Evolutionary conservation across 2,329 filamentous ascomycete genomes (phyloP).

Genomic region (Fusarium pseudograminearum): DNA sequence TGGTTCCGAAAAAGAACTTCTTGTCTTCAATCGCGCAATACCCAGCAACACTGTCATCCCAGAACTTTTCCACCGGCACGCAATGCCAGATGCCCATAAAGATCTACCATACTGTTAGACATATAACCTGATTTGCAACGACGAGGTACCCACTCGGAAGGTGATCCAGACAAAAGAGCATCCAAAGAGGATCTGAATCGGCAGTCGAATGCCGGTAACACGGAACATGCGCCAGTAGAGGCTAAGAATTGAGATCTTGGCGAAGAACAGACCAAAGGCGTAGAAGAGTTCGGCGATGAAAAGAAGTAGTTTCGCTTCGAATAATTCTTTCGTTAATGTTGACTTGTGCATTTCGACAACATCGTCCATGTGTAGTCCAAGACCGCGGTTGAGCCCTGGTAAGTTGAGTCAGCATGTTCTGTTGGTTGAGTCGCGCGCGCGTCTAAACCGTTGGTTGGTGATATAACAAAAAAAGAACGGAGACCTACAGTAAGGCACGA

Average conservation of each 20-base stretch:
- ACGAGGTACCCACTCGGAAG: conserved; percentile 33
- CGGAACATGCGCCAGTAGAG: conserved; percentile 52
- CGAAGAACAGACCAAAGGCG: conserved; percentile 46
- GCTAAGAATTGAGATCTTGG: conserved; percentile 47
- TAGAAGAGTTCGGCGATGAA: conserved; percentile 48
- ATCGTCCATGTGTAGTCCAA: conserved; percentile 32
- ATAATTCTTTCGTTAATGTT: not conserved
- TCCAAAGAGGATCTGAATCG: conserved; percentile 47
- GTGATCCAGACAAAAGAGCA: conserved; percentile 47
- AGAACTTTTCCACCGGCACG: conserved; percentile 33
- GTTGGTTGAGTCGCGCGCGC: not conserved
- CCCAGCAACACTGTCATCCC: conserved; percentile 17
- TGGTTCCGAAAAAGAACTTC: conserved; percentile 52
- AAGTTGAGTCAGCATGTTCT: conserved; percentile 1
- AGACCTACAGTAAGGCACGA: conserved; percentile 36
- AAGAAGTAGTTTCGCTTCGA: conserved; percentile 16
- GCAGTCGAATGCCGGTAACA: conserved; percentile 38
- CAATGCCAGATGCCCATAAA: conserved; percentile 42
- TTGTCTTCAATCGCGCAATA: conserved; percentile 43
- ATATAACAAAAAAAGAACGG: not conserved
- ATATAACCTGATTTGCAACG: fast-evolving
- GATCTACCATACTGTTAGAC: conserved; percentile 1
- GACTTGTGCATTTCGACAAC: not conserved
- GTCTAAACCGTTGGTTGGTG: not conserved
- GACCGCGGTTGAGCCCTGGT: conserved; percentile 31